Conservation (phyloP, 257 asterid species). For the Petunia secreta region DNA sequence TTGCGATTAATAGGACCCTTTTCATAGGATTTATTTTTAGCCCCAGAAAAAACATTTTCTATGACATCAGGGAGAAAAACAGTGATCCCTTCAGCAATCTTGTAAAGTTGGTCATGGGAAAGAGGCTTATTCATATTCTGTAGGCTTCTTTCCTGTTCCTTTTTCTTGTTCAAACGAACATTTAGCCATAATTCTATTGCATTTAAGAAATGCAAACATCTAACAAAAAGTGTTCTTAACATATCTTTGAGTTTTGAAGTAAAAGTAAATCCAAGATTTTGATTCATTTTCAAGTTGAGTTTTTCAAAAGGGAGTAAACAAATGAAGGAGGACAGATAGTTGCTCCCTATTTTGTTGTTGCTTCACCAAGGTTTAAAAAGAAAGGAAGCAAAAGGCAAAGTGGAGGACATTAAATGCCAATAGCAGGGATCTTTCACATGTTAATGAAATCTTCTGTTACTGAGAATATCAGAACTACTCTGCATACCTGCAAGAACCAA, state of each 20-base stretch:
- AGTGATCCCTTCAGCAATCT: not conserved
- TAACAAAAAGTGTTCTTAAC: not conserved
- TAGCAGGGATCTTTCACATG: not conserved
- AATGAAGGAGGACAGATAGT: not conserved
- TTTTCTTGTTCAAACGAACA: conserved; percentile 7
- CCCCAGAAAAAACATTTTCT: not conserved
- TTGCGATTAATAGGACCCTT: not conserved
- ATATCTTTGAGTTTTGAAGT: conserved; percentile 10
- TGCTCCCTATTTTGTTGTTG: not conserved
- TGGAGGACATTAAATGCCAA: not conserved
- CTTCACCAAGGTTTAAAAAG: not conserved
- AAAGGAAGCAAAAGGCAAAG: not conserved
- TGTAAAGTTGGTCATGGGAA: not conserved
- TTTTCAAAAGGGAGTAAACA: not conserved
- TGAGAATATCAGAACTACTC: not conserved
- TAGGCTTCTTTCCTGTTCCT: not conserved
- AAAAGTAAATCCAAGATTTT: conserved; percentile 8
- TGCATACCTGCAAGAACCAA: not conserved
- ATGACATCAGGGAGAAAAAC: conserved; percentile 13
- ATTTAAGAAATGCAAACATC: conserved; percentile 8
- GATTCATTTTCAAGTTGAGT: not conserved
- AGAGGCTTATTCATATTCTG: not conserved
- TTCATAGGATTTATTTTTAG: not conserved
- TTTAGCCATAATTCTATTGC: conserved; percentile 10
- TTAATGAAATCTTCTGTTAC: not conserved